Base-by-base conservation (phyloP, 2,329 filamentous ascomycete species). In the Claviceps cyperi region DNA sequence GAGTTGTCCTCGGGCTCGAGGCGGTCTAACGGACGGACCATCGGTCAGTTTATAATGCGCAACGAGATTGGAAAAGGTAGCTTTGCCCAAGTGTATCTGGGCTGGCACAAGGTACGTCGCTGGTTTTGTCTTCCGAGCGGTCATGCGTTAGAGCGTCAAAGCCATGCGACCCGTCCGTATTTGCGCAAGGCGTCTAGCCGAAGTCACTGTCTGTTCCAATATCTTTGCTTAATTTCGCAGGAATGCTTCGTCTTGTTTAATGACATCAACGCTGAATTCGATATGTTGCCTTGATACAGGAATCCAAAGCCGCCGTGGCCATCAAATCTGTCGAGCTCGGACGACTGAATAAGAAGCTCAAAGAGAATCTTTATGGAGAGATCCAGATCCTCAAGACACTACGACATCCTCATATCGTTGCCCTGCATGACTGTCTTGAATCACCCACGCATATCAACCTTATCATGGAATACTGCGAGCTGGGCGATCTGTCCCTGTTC, bases 381-480 rank as follows among this genome's bases (percentile, higher is more conserved):
- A 97, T 98, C 64, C 78, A 91, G 59, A 98, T 98, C 56, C 81
- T 98, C 62, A 92, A 92, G 68, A 86, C 81, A 55, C 78, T 98
- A 28, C 86, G 92, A 52, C 92, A 98, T 67, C 92, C 92, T 28
- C 92, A 98, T 64, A 96, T 98, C 59, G 92, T 97, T 57, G 86
- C 89, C 58, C 82, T 98, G 46, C 90, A 96, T 71, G 88, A 95
- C 68, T 96, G 90, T 70, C 78, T 91, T 65, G 90, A 97, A 66
- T 84, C 87, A 0, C 73, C 80, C 3, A 83, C 83, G 21, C 86
- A 94, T 62, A 96, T 97, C 69, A 92, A 98, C 68, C 78, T 98
- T 52, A 83, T 97, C 55, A 98, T 97, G 91, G 92, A 98, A 70
- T 97, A 94, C 69, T 97, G 92, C 69, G 88, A 94, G 63, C 77